A percentile compares a stretch with the other conserved stretches of the same genome.
These are phyloP conservation scores for Xylariaceae sp. DNA, from an alignment of 2,329 filamentous ascomycete genomes.

Conservation along the genomic window DNA sequence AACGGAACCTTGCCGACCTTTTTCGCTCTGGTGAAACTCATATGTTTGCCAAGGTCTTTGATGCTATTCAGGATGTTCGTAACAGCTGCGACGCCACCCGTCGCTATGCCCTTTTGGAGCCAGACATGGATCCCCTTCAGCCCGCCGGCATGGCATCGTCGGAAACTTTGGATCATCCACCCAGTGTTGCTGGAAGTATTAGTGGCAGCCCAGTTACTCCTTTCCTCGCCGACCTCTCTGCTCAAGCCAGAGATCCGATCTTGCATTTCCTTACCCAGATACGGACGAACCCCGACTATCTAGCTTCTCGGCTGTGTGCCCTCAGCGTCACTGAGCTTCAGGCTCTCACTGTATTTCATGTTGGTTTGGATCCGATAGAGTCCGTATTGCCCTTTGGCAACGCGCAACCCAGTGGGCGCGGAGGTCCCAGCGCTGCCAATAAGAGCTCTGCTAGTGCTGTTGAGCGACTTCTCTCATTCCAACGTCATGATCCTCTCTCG, in stretches of 20 bases:
- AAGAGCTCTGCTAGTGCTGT: constrained; percentile 57
- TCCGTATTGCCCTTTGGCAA: constrained; percentile 61
- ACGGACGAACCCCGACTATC: constrained; percentile 80
- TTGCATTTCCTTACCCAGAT: constrained; percentile 76
- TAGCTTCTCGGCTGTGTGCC: constrained; percentile 75
- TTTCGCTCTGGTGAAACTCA: constrained; percentile 78
- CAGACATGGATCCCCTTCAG: constrained; percentile 63
- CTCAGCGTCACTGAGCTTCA: constrained; percentile 73
- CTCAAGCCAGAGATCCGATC: constrained; percentile 69
- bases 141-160: constrained; percentile 46
- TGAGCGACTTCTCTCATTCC: constrained; percentile 81
- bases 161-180: constrained; percentile 48
- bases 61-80: constrained; percentile 74
- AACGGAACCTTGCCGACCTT: constrained; percentile 71
- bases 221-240: constrained; percentile 70
- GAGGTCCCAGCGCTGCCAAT: constrained; percentile 44
- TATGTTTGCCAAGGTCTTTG: constrained; percentile 68
- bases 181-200: constrained; percentile 38
- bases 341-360: constrained; percentile 72
- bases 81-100: constrained; percentile 70
- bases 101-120: constrained; percentile 66
- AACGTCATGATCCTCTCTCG: constrained; percentile 80
- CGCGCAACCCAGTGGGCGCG: constrained; percentile 39
- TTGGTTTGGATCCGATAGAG: constrained; percentile 74
- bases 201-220: constrained; percentile 42